A percentile compares a stretch with the other conserved stretches of the same genome.
These are phyloP conservation scores for Talaromyces verruculosus DNA, from an alignment of 2,329 filamentous ascomycete genomes.

Conservation along the genomic window DNA sequence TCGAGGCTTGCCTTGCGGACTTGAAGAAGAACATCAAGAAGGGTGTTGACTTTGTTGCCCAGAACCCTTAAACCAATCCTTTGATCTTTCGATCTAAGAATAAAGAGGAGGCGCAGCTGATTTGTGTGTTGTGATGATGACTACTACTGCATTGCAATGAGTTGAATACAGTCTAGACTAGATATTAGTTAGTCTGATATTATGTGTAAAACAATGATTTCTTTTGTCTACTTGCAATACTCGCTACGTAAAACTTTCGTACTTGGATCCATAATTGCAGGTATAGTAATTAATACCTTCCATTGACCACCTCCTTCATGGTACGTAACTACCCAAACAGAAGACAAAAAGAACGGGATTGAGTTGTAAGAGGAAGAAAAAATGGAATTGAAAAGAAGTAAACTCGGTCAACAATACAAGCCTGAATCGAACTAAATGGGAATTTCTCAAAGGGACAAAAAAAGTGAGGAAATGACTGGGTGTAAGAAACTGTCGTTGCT, in stretches of 20 bases:
- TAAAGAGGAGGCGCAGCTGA: neutral
- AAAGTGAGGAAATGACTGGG: neutral
- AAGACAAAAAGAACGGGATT: neutral
- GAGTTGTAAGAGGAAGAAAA: neutral
- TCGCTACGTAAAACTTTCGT: too few species aligned
- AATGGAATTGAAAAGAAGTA: neutral
- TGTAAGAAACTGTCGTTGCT: neutral
- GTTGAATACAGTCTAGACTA: conserved; percentile 15
- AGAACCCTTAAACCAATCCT: conserved; percentile 50
- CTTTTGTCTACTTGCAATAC: conserved; percentile 1
- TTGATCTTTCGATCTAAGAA: neutral
- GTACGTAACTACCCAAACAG: too few species aligned
- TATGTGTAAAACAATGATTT: conserved; percentile 20
- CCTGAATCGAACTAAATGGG: neutral
- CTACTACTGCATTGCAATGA: conserved; percentile 16
- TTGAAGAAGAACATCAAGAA: conserved; percentile 82
- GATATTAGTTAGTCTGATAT: conserved; percentile 9
- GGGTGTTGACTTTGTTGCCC: conserved; percentile 68
- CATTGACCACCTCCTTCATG: too few species aligned
- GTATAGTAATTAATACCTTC: too few species aligned
- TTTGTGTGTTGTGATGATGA: conserved; percentile 16
- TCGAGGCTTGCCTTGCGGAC: conserved; percentile 76
- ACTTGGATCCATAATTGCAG: too few species aligned
- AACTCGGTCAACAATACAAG: conserved; percentile 8
- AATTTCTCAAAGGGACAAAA: neutral